Evolutionary conservation across 2,329 filamentous ascomycete genomes (phyloP).

Genomic region (Endoconidiophora polonica): DNA sequence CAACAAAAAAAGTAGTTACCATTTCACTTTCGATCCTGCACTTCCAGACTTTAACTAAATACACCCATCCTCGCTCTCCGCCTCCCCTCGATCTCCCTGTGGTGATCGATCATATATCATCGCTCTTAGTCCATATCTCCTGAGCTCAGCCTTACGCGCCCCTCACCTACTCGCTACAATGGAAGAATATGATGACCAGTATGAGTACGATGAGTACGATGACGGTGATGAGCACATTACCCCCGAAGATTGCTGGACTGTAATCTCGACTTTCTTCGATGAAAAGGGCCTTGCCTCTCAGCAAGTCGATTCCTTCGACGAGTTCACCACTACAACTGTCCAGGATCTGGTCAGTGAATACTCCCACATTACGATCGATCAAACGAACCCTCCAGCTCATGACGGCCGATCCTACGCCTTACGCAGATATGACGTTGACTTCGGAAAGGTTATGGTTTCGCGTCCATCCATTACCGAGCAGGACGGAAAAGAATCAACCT

Average conservation of each 20-base stretch:
- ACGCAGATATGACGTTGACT: conserved; percentile 87
- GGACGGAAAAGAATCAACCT: conserved; percentile 69
- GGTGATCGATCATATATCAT: background rate
- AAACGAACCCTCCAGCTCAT: conserved; percentile 62
- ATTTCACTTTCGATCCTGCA: background rate
- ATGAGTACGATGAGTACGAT: conserved; percentile 53
- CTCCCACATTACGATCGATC: conserved; percentile 79
- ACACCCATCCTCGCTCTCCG: background rate
- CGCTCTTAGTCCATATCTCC: background rate
- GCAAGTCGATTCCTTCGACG: conserved; percentile 95
- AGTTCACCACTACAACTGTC: conserved; percentile 87
- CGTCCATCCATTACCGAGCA: conserved; percentile 84
- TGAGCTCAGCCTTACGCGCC: background rate
- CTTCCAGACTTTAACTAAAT: background rate
- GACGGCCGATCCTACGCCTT: conserved; percentile 69
- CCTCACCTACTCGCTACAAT: conserved; percentile 21
- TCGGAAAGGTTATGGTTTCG: conserved; percentile 76
- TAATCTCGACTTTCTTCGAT: conserved; percentile 95
- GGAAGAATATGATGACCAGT: conserved; percentile 40
- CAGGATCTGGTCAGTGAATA: conserved; percentile 91
- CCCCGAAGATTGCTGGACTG: conserved; percentile 94
- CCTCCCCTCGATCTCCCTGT: background rate
- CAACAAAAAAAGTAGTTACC: background rate
- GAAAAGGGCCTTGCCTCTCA: conserved; percentile 90
- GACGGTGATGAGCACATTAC: conserved; percentile 61